Percentiles rank a stretch among this genome's conserved stretches.
phyloP scores from a whole-genome alignment of 768 basidiomycete genomes.

The Auricularia heimuer region DNA sequence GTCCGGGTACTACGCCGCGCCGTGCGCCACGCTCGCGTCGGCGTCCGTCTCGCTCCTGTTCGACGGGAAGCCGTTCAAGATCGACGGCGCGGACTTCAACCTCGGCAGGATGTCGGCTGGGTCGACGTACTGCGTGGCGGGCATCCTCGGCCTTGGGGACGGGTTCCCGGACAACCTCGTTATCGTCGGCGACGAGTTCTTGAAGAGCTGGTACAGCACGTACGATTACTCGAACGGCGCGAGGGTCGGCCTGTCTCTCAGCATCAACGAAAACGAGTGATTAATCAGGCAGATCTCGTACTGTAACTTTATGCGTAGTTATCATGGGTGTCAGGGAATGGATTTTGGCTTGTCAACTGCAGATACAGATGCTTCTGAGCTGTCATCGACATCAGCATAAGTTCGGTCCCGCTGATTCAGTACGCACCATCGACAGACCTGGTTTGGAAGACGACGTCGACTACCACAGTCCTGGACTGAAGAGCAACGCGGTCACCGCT shows the following conservation, averaged over 20 bases:
- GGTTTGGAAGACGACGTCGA: too few relatives aligned
- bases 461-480: too few relatives aligned
- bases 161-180: slow-evolving; percentile 43
- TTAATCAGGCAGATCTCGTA: too few relatives aligned
- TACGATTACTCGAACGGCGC: slow-evolving; percentile 48
- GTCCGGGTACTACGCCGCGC: slow-evolving; percentile 44
- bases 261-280: slow-evolving; percentile 26
- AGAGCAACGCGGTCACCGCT: too few relatives aligned
- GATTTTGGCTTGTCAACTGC: too few relatives aligned
- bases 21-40: slow-evolving; percentile 29
- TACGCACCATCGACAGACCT: too few relatives aligned
- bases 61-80: slow-evolving; percentile 28
- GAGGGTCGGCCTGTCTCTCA: slow-evolving; percentile 49
- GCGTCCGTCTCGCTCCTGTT: slow-evolving; percentile 35
- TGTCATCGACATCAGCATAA: too few relatives aligned
- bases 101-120: slow-evolving; percentile 32
- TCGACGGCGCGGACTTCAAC: slow-evolving; percentile 47
- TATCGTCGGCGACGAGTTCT: slow-evolving; percentile 54
- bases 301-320: too few relatives aligned
- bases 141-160: slow-evolving; percentile 37
- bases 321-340: too few relatives aligned
- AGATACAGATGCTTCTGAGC: too few relatives aligned
- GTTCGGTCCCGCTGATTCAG: too few relatives aligned
- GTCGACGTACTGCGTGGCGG: slow-evolving; percentile 41
- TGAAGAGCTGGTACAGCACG: slow-evolving; percentile 59